Base-by-base conservation (phyloP, 345 rosid species). In the Melaleuca quinquenervia region DNA sequence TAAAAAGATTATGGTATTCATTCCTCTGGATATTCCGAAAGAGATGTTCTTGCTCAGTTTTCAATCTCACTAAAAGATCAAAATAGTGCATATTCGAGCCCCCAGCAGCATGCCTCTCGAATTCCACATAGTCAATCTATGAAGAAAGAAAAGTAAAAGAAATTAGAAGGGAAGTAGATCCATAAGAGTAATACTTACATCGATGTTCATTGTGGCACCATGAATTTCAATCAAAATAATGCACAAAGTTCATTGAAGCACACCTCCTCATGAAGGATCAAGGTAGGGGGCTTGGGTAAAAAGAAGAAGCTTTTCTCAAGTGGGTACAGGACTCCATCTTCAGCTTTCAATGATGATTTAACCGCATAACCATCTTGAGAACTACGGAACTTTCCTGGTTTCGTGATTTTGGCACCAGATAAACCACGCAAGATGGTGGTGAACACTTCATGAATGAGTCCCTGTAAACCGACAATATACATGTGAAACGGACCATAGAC, bases 81-180 rank as follows among this genome's bases (percentile, higher is more conserved):
- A 97, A 97, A 92, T 97, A 97, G 87, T 97, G 99, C 99, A 97
- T 97, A 88, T 96, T 97, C 84, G 99, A 95, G 50, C 99, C 98
- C 89, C 99, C 99, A 82, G 99, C 98, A 90, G 97, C 91, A 90
- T 97, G 99, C 91, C 99, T 97, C 94, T 97, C 96, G 90, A 96
- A 97, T 89, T 97, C 99, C 91, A 97, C 96, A 89, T 93, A 94
- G 87, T 94, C 95, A 91, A 97, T 97, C 99, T 97, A 84, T 70
- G 78, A 70, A 70, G 78, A 70, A 70, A 70, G 48, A 70, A 70
- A 32, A 18, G 24, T 32, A 45, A 70, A 32, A 70, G 78, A 70
- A 22, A 18, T 70, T 24, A 70, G 78, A 70, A 70, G 48, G 1
- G 20, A 32, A 32, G 78, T 36, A 70, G 48, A 70, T 70, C 78